Base-by-base conservation (phyloP, 2,329 filamentous ascomycete genomes). In the Claviceps africana region DNA sequence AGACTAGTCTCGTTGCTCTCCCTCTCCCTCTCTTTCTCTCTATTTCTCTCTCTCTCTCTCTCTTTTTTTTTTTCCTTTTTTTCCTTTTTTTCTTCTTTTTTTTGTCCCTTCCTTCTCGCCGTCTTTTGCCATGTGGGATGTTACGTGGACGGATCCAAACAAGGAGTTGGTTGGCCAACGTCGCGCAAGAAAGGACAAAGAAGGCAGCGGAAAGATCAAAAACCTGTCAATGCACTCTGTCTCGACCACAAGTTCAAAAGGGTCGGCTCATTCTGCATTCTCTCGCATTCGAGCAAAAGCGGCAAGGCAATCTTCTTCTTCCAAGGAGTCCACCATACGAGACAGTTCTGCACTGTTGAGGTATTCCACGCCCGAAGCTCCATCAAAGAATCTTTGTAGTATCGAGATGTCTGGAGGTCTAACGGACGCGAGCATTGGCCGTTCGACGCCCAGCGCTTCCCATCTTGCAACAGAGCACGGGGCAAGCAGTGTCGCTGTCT, bases 131-230 rank as follows among this genome's bases (percentile, higher is more conserved):
- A 81, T 81, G 78, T 81, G 78, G 60, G 76, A 80, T 60, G 73
- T 81, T 33, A 65, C 77, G 47, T 81, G 78, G 78, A 76, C 75
- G 4, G 77, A 80, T 53, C 74, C 73, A 22, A 67, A 75, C 48
- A 66, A 70, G 53, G 74, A 81, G 63, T 68, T 72, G 9, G 70
- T 79, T 17, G 75, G 76, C 2, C 73, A 81, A 60, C 70, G 72
- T 51, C 72, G 72, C 17, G 69, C 72, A 1, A 72, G 70, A 47
- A 79, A 78, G 58, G 72, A 72, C 55, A 63, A 56, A 50, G 60
- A 59, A n/a, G 49, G 47, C 43, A 53, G 51, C 17, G 40, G 47
- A 9, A 53, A 44, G 53, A 47, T 51, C 8, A 53, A 47, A 48
- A 51, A 13, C 30, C 45, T 39, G 19, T 33, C 50, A 17, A 46